Evolutionary conservation across 2,329 filamentous ascomycete genomes (phyloP).

Genomic region (Dothidotthia symphoricarpi): DNA sequence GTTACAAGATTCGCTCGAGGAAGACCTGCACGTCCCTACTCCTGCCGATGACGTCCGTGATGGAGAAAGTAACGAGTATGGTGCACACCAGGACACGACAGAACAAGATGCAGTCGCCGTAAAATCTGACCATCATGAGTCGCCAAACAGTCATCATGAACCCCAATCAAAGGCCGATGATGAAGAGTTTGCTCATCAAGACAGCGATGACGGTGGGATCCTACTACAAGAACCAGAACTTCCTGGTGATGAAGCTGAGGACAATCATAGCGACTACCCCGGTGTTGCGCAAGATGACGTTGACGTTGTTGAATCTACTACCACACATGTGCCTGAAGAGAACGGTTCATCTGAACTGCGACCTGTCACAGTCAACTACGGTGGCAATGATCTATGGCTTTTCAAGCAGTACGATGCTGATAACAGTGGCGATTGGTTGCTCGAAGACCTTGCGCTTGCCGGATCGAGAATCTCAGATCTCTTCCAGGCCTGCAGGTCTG

Average conservation of each 20-base stretch:
- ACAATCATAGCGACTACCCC: slow-evolving; percentile 1
- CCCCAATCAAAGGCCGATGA: neutral
- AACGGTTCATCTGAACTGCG: slow-evolving; percentile 13
- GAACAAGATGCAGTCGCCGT: no score
- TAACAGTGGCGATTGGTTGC: slow-evolving; percentile 31
- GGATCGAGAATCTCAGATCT: slow-evolving; percentile 49
- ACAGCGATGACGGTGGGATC: slow-evolving; percentile 16
- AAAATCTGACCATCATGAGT: no score
- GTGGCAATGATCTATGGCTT: slow-evolving; percentile 31
- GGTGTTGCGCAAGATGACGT: slow-evolving; percentile 12
- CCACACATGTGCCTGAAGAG: slow-evolving; percentile 8
- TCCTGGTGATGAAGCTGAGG: slow-evolving; percentile 6
- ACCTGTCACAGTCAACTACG: slow-evolving; percentile 31
- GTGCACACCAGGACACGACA: no score
- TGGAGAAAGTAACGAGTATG: neutral
- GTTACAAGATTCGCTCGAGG: neutral
- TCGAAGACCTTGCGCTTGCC: slow-evolving; percentile 25
- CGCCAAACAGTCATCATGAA: no score
- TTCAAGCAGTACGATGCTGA: slow-evolving; percentile 34
- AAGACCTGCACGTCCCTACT: slow-evolving; percentile 1
- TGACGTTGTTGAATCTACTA: slow-evolving; percentile 9
- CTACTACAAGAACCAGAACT: slow-evolving; percentile 11
- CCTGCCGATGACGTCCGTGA: neutral
- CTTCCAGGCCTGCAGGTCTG: slow-evolving; percentile 55
- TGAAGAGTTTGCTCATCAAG: slow-evolving; percentile 6